A percentile compares a stretch with the other conserved stretches of the same genome.
Conservation (phyloP, 2,329 filamentous ascomycete species). For the Aureobasidium sp. region DNA sequence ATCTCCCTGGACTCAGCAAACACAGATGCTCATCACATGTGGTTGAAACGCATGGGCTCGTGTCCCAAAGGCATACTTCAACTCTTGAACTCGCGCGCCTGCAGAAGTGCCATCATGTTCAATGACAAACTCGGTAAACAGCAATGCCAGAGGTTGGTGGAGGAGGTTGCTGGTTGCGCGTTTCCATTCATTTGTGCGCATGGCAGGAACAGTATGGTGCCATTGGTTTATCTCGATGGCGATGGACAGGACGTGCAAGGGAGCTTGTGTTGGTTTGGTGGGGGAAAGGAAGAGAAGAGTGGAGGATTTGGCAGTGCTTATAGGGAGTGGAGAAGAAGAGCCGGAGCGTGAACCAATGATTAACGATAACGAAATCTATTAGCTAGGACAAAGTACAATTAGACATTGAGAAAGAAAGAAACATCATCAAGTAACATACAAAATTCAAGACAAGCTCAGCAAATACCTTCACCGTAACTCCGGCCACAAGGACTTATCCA, state of each 20-base stretch:
- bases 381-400: too few species aligned
- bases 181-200: slow-evolving; percentile 83
- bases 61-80: slow-evolving; percentile 72
- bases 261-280: too few species aligned
- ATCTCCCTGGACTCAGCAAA: not conserved
- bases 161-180: slow-evolving; percentile 49
- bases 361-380: too few species aligned
- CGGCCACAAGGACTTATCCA: too few species aligned
- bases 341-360: too few species aligned
- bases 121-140: slow-evolving; percentile 55
- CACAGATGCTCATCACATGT: slow-evolving; percentile 27
- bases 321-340: slow-evolving; percentile 7
- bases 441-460: too few species aligned
- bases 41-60: slow-evolving; percentile 54
- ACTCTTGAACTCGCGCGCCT: slow-evolving; percentile 65
- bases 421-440: too few species aligned
- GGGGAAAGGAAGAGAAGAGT: too few species aligned
- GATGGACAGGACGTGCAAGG: too few species aligned
- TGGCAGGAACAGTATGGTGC: slow-evolving; percentile 49
- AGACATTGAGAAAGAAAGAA: too few species aligned
- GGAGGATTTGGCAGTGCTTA: not conserved
- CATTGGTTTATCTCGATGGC: slow-evolving; percentile 27
- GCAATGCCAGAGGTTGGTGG: slow-evolving; percentile 52
- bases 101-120: slow-evolving; percentile 78
- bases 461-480: too few species aligned